These are phyloP conservation scores for Cercospora sp. DNA, from an alignment of 2,329 filamentous ascomycete species.

Conservation along the genomic window DNA sequence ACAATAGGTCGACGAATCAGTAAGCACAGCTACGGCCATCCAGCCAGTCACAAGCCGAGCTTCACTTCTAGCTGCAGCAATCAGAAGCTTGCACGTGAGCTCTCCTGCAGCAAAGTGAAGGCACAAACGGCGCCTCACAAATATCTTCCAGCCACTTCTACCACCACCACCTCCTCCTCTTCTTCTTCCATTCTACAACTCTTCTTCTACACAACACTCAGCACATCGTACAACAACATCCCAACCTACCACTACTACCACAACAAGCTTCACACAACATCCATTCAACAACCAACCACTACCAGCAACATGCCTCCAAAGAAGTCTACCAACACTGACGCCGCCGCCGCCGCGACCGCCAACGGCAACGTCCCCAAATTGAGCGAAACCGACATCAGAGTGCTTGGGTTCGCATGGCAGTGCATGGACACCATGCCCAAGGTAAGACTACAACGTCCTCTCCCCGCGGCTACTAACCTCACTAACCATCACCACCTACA, in stretches of 20 bases:
- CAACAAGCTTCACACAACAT: not conserved
- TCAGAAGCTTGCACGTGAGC: not conserved
- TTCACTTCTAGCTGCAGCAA: not conserved
- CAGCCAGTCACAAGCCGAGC: not conserved
- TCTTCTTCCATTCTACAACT: not conserved
- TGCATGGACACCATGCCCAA: constrained; percentile 16
- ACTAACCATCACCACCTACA: constrained; percentile 9
- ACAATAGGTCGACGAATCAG: not conserved
- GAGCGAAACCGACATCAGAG: constrained; percentile 12
- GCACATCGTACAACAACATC: not conserved
- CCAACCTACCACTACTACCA: not conserved
- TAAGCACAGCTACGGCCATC: not conserved
- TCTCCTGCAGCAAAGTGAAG: not conserved
- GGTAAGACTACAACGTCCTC: not conserved
- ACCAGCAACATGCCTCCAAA: constrained; percentile 5
- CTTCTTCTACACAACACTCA: not conserved
- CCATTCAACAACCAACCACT: not conserved
- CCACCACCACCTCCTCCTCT: not conserved
- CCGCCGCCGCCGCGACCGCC: not conserved
- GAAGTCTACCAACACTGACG: not conserved
- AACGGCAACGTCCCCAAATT: not conserved
- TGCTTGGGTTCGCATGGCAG: constrained; percentile 19
- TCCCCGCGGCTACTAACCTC: not conserved
- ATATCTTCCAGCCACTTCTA: constrained; percentile 1
- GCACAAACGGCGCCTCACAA: not conserved